A percentile compares a stretch with the other conserved stretches of the same genome.
Conservation (phyloP, 2,329 filamentous ascomycete species). For the Trichoderma sp. region DNA sequence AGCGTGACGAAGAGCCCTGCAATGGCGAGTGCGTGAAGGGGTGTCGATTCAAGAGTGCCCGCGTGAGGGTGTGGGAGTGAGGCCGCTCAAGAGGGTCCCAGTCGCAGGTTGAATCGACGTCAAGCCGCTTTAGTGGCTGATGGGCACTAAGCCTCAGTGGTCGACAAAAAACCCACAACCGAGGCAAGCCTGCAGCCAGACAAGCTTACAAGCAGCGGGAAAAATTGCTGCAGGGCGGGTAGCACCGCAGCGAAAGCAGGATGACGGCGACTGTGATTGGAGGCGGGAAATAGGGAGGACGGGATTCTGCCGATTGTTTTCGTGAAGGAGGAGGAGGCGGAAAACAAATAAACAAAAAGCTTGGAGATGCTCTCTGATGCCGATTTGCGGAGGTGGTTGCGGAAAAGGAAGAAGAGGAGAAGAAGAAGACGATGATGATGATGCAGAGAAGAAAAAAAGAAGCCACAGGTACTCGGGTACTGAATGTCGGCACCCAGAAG, state of each 20-base stretch:
- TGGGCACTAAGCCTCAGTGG: slow-evolving; percentile 13
- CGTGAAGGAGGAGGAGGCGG: not conserved
- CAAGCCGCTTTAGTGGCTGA: slow-evolving; percentile 14
- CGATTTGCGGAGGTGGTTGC: not conserved
- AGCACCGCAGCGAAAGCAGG: not conserved
- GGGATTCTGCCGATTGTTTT: not conserved
- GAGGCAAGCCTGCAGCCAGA: slow-evolving; percentile 17
- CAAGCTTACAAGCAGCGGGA: not conserved
- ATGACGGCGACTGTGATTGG: not conserved
- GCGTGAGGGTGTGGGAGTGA: slow-evolving; percentile 14
- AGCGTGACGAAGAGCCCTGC: not conserved
- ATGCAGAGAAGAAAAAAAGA: not conserved
- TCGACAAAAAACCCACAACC: slow-evolving; percentile 5
- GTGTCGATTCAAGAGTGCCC: not conserved
- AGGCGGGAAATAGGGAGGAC: not conserved
- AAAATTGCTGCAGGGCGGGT: slow-evolving; percentile 7
- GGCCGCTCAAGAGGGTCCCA: slow-evolving; percentile 5
- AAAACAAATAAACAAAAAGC: not conserved
- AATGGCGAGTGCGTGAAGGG: slow-evolving; percentile 6
- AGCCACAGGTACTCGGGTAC: too few relatives aligned
- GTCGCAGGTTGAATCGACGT: slow-evolving; percentile 5
- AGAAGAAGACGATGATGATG: not conserved
- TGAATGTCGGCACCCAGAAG: slow-evolving; percentile 11
- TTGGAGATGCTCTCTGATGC: not conserved
- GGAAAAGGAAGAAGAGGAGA: not conserved